Evolutionary conservation across 805 yeast species (phyloP).

Genomic region (Jamesozyma jinghongensis): DNA sequence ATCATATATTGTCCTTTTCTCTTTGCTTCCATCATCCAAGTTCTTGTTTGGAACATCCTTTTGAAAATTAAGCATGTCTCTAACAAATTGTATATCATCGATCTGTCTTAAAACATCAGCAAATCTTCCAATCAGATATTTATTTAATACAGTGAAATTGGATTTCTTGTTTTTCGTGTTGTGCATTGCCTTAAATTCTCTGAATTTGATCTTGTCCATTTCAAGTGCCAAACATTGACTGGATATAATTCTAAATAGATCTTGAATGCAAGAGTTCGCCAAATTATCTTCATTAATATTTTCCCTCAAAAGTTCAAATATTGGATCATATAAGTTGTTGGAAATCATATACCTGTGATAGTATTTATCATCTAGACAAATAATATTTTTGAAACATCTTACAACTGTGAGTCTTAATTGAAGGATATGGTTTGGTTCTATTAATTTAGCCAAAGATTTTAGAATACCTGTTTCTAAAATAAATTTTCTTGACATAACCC

Average conservation of each 20-base stretch:
- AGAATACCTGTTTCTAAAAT: constrained; percentile 52
- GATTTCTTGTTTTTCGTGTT: constrained; percentile 9
- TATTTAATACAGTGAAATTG: constrained; percentile 23
- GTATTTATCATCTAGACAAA: constrained; percentile 52
- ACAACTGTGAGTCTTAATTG: constrained; percentile 59
- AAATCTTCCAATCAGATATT: constrained; percentile 26
- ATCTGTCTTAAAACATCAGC: constrained; percentile 26
- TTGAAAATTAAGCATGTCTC: constrained; percentile 10
- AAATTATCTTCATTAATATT: constrained; percentile 48
- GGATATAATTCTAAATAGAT: constrained; percentile 46
- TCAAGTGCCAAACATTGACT: constrained; percentile 8
- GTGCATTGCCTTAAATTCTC: neutral
- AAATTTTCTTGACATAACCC: constrained; percentile 48
- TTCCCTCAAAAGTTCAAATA: constrained; percentile 41
- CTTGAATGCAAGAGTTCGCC: constrained; percentile 67
- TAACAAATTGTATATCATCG: constrained; percentile 23
- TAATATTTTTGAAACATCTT: constrained; percentile 55
- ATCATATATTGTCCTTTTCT: too few species aligned
- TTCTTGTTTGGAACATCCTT: neutral
- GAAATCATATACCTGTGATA: constrained; percentile 51
- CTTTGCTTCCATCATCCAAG: too few species aligned
- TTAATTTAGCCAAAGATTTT: constrained; percentile 43
- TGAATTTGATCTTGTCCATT: neutral
- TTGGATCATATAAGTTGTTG: constrained; percentile 40
- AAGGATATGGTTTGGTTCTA: constrained; percentile 32